These are phyloP conservation scores for Botrytis squamosa DNA, from an alignment of 2,329 filamentous ascomycete genomes.

Conservation along the genomic window DNA sequence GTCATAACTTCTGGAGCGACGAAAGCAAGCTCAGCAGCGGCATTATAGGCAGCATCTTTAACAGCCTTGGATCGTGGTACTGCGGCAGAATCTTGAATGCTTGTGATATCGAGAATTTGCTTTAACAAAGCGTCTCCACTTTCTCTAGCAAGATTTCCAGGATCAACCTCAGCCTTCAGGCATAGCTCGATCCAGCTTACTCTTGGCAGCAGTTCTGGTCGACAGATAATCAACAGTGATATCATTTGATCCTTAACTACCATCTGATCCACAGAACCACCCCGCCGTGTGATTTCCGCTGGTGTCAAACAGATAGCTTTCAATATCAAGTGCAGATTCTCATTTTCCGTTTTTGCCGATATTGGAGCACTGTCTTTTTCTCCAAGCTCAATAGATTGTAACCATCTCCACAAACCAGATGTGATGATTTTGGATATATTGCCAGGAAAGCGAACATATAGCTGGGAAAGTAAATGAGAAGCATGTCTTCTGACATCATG, in stretches of 20 bases:
- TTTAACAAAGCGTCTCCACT: slow-evolving; percentile 63
- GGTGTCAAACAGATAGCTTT: slow-evolving; percentile 62
- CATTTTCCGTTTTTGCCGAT: slow-evolving; percentile 61
- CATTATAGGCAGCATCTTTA: slow-evolving; percentile 73
- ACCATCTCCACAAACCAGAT: slow-evolving; percentile 77
- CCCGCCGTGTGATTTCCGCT: slow-evolving; percentile 49
- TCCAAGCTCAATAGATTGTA: slow-evolving; percentile 62
- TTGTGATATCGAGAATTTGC: slow-evolving; percentile 58
- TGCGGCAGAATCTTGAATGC: slow-evolving; percentile 46
- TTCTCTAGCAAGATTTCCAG: slow-evolving; percentile 70
- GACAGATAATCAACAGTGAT: slow-evolving; percentile 73
- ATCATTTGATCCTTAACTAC: slow-evolving; percentile 69
- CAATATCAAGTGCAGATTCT: slow-evolving; percentile 60
- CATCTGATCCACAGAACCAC: slow-evolving; percentile 46
- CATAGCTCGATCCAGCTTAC: slow-evolving; percentile 88
- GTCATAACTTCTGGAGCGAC: slow-evolving; percentile 83
- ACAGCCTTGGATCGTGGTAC: slow-evolving; percentile 44
- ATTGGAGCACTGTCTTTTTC: slow-evolving; percentile 76
- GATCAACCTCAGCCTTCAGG: slow-evolving; percentile 76
- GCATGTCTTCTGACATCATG: slow-evolving; percentile 64
- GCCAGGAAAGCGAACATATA: slow-evolving; percentile 61
- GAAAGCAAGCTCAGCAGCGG: slow-evolving; percentile 88
- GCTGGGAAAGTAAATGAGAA: slow-evolving; percentile 57
- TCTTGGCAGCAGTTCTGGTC: slow-evolving; percentile 72
- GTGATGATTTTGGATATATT: slow-evolving; percentile 63